Conservation (phyloP, 2,329 filamentous ascomycete species). For the Calonectria honghensis region DNA sequence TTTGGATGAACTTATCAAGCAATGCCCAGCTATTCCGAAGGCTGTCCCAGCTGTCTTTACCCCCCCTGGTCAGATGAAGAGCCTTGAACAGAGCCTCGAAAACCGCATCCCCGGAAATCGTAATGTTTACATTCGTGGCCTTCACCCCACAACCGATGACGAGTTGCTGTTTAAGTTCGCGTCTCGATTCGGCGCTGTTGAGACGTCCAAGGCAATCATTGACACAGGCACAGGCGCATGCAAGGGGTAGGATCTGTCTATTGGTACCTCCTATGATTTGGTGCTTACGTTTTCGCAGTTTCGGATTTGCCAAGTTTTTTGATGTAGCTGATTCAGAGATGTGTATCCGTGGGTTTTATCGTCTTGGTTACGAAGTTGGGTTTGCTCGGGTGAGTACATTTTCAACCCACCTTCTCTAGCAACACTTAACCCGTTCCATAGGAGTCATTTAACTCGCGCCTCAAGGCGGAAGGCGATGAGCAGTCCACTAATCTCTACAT, state of each 20-base stretch:
- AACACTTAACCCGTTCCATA: slow-evolving; percentile 59
- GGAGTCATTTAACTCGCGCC: slow-evolving; percentile 98
- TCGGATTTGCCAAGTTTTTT: slow-evolving; percentile 97
- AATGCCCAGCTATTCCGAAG: slow-evolving; percentile 88
- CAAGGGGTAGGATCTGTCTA: slow-evolving; percentile 83
- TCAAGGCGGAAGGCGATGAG: slow-evolving; percentile 96
- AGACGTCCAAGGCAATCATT: slow-evolving; percentile 99
- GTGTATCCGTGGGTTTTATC: slow-evolving; percentile 96
- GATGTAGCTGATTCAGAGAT: slow-evolving; percentile 92
- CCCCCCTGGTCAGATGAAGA: slow-evolving; percentile 89
- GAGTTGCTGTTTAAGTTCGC: slow-evolving; percentile 90
- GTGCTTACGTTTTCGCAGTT: slow-evolving; percentile 72
- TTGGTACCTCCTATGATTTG: background rate
- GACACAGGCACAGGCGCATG: slow-evolving; percentile 94
- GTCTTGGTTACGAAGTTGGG: slow-evolving; percentile 96
- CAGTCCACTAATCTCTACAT: slow-evolving; percentile 97
- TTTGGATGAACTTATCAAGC: slow-evolving; percentile 79
- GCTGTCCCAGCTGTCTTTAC: slow-evolving; percentile 94
- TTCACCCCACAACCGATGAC: slow-evolving; percentile 96
- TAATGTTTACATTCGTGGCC: slow-evolving; percentile 98
- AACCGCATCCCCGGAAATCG: slow-evolving; percentile 94
- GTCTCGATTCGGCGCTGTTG: slow-evolving; percentile 91
- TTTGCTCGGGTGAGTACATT: slow-evolving; percentile 85
- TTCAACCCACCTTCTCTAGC: background rate
- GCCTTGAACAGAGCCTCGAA: slow-evolving; percentile 93